phyloP scores from a whole-genome alignment of 1,284 basidiomycete species.

The Pterula multifida region DNA sequence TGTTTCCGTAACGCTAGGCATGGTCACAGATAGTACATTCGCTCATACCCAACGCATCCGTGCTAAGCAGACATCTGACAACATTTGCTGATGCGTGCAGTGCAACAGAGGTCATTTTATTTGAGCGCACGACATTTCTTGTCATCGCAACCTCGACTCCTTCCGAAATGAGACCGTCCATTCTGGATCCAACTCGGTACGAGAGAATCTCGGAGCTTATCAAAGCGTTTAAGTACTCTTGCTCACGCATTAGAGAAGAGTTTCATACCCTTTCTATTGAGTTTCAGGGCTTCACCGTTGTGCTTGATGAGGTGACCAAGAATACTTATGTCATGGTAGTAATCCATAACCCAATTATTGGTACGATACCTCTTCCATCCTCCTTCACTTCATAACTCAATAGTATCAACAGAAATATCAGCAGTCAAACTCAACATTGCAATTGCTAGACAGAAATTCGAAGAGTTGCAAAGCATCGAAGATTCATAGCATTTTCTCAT shows the following conservation, averaged over 20 bases:
- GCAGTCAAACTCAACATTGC: slow-evolving; percentile 77
- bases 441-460: slow-evolving; percentile 73
- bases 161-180: slow-evolving; percentile 15
- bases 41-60: slow-evolving; percentile 88
- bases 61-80: slow-evolving; percentile 77
- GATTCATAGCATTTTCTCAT: background rate
- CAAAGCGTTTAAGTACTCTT: slow-evolving; percentile 90
- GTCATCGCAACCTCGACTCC: slow-evolving; percentile 67
- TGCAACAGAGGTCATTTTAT: slow-evolving; percentile 90
- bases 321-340: slow-evolving; percentile 93
- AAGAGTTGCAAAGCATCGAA: slow-evolving; percentile 55
- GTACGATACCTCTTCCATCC: slow-evolving; percentile 27
- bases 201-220: slow-evolving; percentile 94
- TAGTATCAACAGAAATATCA: slow-evolving; percentile 50
- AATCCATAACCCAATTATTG: slow-evolving; percentile 77
- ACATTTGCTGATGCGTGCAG: slow-evolving; percentile 78
- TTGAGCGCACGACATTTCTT: slow-evolving; percentile 95
- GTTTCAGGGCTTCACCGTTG: slow-evolving; percentile 76
- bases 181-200: slow-evolving; percentile 74
- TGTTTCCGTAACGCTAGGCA: slow-evolving; percentile 42
- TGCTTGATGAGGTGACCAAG: slow-evolving; percentile 88
- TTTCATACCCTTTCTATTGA: slow-evolving; percentile 77
- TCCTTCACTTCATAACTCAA: background rate
- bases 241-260: slow-evolving; percentile 71
- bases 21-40: slow-evolving; percentile 98